Base-by-base conservation (phyloP, 2,329 filamentous ascomycete species). In the Fusarium armeniacum region DNA sequence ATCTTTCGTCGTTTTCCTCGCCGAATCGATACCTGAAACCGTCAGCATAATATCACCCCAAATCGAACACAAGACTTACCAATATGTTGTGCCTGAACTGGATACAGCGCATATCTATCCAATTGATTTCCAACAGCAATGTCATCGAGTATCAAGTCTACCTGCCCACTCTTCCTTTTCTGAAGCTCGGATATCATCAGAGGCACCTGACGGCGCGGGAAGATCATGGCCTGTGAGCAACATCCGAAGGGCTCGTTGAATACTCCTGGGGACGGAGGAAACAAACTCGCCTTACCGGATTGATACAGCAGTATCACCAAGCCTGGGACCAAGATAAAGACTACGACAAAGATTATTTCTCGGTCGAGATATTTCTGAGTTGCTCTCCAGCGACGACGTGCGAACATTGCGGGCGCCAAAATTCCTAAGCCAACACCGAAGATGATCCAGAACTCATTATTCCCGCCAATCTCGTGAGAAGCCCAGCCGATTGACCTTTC, bases 181-280 rank as follows among this genome's bases (percentile, higher is more conserved):
- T 13, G 20, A 3, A 66, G 24, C 8, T 16, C 15, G 9, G 43
- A 38, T 7, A 66, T 12, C 10, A 66, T 9, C 11, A 49, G 36
- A 2, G 55, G 62, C 1, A 66, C 43, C n/a, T 61, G 33, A 16
- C 18, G 10, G 6, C 63, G 30, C 0, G 63, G 62, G 7, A 51
- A 66, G 3, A 66, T 20, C 63, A 66, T 66, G 11, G 63, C 63
- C 13, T 66, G 63, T 24, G 62, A 66, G 35, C 62, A 66, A 5
- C 63, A 66, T 1, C 63, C 63, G 9, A 66, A 66, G 7, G 62
- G 55, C 4, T 66, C 62, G 24, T 66, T 66, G n/a, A 61, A 56
- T 4, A 66, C 40, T 2, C 63, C 63, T 3, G 62, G 28, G 0
- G 35, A 13, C 0, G 62, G 63, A 0, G 63, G 62, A 13, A 66